Evolutionary conservation across 1,284 basidiomycete species (phyloP), one percentile per base, ranked within the genome.

Genomic region (Cryptococcus wingfieldii): DNA sequence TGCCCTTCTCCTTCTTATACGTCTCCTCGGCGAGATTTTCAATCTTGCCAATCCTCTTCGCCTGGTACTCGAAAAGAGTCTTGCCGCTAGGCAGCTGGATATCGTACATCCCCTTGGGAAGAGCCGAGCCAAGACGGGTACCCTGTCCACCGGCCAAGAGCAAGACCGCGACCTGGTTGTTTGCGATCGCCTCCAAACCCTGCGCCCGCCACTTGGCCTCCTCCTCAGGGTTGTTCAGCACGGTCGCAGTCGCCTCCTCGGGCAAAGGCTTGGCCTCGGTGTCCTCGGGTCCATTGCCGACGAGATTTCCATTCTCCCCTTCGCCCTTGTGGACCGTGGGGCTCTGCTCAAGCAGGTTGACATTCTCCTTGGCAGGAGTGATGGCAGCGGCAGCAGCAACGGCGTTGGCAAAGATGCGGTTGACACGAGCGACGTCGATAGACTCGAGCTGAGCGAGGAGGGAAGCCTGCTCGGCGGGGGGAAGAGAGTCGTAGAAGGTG

Each of bases 121-220:
- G 88, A 38, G 82, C 84, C 67, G 90, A 94, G 39, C 96, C 96
- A 48, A 99, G 81, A 53, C 96, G 83, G 16, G 94, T 96, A 23
- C 96, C 96, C 78, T 99, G 96, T 3, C 96, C 96, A 50, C 96
- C 96, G 2, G 96, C 96, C 87, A 99, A 89, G 67, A 99, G 83
- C 31, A 99, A 81, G 12, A 98, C 93, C 34, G 86, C 96, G 43
- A 98, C 92, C 66, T 91, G 79, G 62, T 90, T 87, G 34, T 83
- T 77, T 12, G 86, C 83, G 66, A 97, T 85, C 51, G 95, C 93
- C 46, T 85, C 77, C 47, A 98, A 80, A 47, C 96, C 96, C 38
- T 82, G 79, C 9, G 77, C 70, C 37, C 84, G 80, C 90, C 91
- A 96, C 74, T 84, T 82, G 28, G 76, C 76, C 59, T 83, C 84